A percentile compares a stretch with the other conserved stretches of the same genome.
Evolutionary conservation across 2,329 filamentous ascomycete species (phyloP).

Genomic region (Chalara sp.): DNA sequence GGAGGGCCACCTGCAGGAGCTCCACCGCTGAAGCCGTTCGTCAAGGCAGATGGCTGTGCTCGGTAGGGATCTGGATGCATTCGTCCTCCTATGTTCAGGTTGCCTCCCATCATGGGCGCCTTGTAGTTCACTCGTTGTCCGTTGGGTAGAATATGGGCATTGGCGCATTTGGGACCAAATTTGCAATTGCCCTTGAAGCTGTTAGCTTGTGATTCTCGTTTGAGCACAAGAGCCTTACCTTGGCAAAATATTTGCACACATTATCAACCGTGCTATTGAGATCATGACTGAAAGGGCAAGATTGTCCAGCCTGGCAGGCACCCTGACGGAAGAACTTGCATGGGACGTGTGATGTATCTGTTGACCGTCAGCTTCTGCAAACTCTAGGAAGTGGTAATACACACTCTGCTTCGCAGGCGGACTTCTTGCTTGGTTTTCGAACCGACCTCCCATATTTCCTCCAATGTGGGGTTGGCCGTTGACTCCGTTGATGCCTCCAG

Average conservation of each 20-base stretch:
- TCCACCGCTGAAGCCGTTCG: conserved; percentile 64
- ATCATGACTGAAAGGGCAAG: conserved; percentile 94
- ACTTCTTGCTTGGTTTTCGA: conserved; percentile 51
- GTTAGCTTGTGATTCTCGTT: conserved; percentile 10
- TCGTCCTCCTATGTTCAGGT: conserved; percentile 58
- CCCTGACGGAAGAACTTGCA: conserved; percentile 99
- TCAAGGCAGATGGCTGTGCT: conserved; percentile 65
- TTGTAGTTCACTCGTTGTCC: conserved; percentile 83
- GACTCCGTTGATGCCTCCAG: conserved; percentile 11
- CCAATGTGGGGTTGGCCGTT: conserved; percentile 40
- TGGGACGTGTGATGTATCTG: conserved; percentile 93
- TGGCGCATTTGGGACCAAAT: conserved; percentile 95
- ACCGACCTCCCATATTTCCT: conserved; percentile 33
- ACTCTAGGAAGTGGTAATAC: conserved; percentile 1
- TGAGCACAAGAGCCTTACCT: conserved; percentile 51
- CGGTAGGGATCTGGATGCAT: conserved; percentile 60
- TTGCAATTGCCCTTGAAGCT: conserved; percentile 85
- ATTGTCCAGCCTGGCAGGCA: conserved; percentile 89
- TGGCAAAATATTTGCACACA: conserved; percentile 98
- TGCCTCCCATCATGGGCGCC: conserved; percentile 39
- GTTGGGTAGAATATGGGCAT: conserved; percentile 91
- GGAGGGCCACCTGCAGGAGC: conserved; percentile 33
- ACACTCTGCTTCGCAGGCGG: conserved; percentile 50
- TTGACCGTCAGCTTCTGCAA: conserved; percentile 8
- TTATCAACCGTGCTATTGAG: conserved; percentile 78